Base-by-base conservation (phyloP, 73 alveolate species). In the Uronychia binucleata region DNA sequence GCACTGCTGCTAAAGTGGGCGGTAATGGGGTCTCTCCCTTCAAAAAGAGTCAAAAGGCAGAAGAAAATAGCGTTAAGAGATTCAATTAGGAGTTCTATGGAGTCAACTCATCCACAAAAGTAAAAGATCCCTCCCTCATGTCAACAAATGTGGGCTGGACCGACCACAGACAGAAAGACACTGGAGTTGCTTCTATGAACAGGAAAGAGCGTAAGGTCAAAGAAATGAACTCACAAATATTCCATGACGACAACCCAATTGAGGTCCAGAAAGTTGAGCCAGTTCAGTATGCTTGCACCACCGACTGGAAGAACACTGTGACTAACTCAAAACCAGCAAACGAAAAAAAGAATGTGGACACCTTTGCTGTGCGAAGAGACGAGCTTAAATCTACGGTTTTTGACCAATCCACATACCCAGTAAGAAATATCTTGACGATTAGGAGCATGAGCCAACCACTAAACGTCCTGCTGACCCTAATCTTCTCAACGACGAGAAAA, bases 21-120 rank as follows among this genome's bases (percentile, higher is more conserved):
- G 27, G 33, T 5, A 46, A 46, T 11, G 67, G 19, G 67, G 67
- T 19, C n/a, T 46, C 19, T 46, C n/a, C 19, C 34, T 85, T 85
- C 8, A 82, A 59, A 1, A 74, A 74, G 33, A n/a, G n/a, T n/a
- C n/a, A n/a, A n/a, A n/a, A n/a, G n/a, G 31, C 25, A 30, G 30
- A 74, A 34, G 75, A 83, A 30, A 75, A 84, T 30, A 79, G 85
- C 25, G 90, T 59, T n/a, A 26, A 83, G 57, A 83, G 90, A 59
- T 59, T 59, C 25, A n/a, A 75, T 19, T 81, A 83, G 85, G 90
- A 83, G 59, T 34, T 83, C 34, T 60, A 83, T 83, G 90, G 90
- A n/a, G 75, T 33, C 57, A 59, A 75, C 46, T 74, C 84, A 1
- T 25, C 59, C 0, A 80, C 79, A 14, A 83, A 46, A 46, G 57